phyloP scores from a whole-genome alignment of 2,329 filamentous ascomycete species.

The Fusarium brachygibbosum region DNA sequence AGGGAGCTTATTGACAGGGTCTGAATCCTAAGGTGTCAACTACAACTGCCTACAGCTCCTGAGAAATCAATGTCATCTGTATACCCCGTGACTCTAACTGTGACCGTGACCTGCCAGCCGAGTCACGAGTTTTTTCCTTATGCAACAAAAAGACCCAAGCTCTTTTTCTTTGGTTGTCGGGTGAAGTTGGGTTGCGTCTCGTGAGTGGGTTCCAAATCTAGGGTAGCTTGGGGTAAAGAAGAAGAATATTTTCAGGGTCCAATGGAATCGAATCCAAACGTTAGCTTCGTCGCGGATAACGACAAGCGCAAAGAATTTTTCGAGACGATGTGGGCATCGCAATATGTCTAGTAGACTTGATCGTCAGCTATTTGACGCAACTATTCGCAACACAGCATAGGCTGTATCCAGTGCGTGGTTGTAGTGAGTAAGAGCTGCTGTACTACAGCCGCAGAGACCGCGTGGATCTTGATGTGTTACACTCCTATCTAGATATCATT shows the following conservation, averaged over 20 bases:
- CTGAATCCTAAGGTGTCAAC: slow-evolving; percentile 9
- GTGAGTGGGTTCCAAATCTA: slow-evolving; percentile 15
- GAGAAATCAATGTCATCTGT: slow-evolving; percentile 10
- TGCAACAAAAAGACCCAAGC: slow-evolving; percentile 14
- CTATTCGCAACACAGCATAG: neutral
- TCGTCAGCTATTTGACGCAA: neutral
- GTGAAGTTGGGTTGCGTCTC: slow-evolving; percentile 9
- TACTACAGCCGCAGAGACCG: neutral
- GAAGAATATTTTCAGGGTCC: slow-evolving; percentile 28
- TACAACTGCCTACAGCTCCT: slow-evolving; percentile 1
- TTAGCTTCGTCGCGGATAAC: slow-evolving; percentile 31
- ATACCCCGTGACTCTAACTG: neutral
- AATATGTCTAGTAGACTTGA: slow-evolving; percentile 8
- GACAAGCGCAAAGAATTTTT: slow-evolving; percentile 21
- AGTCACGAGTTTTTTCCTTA: slow-evolving; percentile 3
- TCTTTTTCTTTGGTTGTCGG: neutral
- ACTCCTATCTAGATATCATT: neutral
- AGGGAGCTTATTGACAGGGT: slow-evolving; percentile 34
- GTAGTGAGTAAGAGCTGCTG: neutral
- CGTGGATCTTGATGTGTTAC: slow-evolving; percentile 8
- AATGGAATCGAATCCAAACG: slow-evolving; percentile 19
- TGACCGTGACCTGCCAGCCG: neutral
- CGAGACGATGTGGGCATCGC: slow-evolving; percentile 14
- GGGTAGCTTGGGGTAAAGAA: slow-evolving; percentile 31
- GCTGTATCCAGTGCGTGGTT: neutral